These are phyloP conservation scores for Skeletonema tropicum DNA, from an alignment of 108 stramenopile genomes.

Conservation along the genomic window DNA sequence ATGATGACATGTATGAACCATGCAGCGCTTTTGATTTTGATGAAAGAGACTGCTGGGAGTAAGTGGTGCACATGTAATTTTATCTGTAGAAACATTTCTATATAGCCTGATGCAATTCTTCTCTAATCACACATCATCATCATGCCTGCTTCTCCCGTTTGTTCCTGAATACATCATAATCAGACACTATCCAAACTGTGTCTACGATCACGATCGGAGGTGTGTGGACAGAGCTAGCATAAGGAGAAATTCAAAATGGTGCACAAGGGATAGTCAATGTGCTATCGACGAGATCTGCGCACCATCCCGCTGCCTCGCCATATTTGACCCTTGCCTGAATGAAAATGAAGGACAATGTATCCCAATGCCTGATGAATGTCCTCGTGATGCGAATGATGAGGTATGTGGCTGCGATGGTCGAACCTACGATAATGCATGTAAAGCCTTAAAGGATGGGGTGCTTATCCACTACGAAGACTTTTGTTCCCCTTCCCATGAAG, in stretches of 20 bases:
- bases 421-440: background rate
- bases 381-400: background rate
- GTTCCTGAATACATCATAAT: background rate
- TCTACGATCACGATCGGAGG: background rate
- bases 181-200: background rate
- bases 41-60: background rate
- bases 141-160: background rate
- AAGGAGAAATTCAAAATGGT: too few relatives aligned
- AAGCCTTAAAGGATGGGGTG: background rate
- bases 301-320: background rate
- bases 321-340: background rate
- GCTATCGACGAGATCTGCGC: background rate
- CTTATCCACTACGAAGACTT: background rate
- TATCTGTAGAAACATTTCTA: background rate
- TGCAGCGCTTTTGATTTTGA: background rate
- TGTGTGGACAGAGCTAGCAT: background rate
- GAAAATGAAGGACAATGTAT: background rate
- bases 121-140: too few relatives aligned
- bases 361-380: background rate
- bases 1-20: background rate
- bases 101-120: background rate
- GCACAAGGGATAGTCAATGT: too few relatives aligned
- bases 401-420: background rate
- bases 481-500: background rate
- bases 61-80: background rate